Conservation (phyloP, 208 protist genomes). For the Leishmania gerbilli region DNA sequence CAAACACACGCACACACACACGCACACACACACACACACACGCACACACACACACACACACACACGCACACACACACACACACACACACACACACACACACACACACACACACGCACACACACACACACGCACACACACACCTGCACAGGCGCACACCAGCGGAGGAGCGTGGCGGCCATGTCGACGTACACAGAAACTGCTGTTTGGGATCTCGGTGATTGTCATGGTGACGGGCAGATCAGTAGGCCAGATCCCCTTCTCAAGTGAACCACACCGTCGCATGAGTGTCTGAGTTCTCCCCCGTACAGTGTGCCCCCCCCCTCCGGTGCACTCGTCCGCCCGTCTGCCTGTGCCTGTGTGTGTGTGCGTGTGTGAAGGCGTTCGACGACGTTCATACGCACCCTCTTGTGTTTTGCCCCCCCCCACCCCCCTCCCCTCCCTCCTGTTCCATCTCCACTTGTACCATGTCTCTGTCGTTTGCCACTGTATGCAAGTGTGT, state of each 20-base stretch:
- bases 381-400: not conserved
- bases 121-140: not conserved
- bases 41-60: not conserved
- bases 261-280: not conserved
- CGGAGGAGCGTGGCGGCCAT: not conserved
- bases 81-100: not conserved
- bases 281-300: not conserved
- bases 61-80: not conserved
- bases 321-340: not conserved
- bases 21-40: not conserved
- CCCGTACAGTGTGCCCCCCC: not conserved
- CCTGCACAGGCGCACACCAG: not conserved
- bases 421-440: too few species aligned
- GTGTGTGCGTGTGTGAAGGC: not conserved
- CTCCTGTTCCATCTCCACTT: not conserved
- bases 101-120: not conserved
- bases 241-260: not conserved
- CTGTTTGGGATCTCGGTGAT: not conserved
- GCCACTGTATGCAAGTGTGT: not conserved
- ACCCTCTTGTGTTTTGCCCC: not conserved
- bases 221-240: not conserved
- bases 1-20: not conserved
- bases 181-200: not conserved
- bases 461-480: not conserved
- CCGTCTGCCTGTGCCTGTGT: not conserved